Percentiles rank a stretch among this genome's conserved stretches.
Conservation (phyloP, 2,329 filamentous ascomycete genomes). For the Bertia moriformis region DNA sequence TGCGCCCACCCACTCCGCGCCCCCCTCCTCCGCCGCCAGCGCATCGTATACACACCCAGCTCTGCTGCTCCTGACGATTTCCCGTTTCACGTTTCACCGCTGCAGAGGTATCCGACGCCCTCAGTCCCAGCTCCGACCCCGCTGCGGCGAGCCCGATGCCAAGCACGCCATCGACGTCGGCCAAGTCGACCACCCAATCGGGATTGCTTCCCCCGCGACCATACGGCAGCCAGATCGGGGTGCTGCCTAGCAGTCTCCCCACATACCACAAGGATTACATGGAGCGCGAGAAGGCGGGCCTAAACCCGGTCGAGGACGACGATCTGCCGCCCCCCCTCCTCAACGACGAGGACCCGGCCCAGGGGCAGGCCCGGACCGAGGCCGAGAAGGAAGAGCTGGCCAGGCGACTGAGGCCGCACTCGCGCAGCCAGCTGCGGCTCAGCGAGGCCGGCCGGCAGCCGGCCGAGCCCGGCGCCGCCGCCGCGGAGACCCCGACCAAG, state of each 20-base stretch:
- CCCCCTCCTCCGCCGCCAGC: too few species aligned
- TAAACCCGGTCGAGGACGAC: background rate
- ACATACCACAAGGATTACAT: background rate
- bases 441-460: too few species aligned
- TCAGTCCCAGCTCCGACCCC: background rate
- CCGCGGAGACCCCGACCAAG: conserved; percentile 29
- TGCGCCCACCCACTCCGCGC: too few species aligned
- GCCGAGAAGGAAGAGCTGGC: conserved; percentile 47
- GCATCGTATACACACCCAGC: background rate
- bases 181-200: background rate
- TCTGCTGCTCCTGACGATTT: conserved; percentile 2
- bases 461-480: conserved; percentile 7
- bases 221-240: background rate
- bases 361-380: conserved; percentile 16
- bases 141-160: background rate
- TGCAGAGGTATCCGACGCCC: background rate
- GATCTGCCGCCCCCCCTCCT: too few species aligned
- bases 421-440: conserved; percentile 18
- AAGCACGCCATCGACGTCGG: background rate
- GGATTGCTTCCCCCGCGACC: background rate
- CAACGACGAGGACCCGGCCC: conserved; percentile 2
- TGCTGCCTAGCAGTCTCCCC: background rate
- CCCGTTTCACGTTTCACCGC: background rate
- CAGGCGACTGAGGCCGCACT: conserved; percentile 49
- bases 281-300: background rate